Evolutionary conservation across 139 green algal genomes (phyloP), one percentile per base, ranked within the genome.

Genomic region (Spirogloea muscicola): DNA sequence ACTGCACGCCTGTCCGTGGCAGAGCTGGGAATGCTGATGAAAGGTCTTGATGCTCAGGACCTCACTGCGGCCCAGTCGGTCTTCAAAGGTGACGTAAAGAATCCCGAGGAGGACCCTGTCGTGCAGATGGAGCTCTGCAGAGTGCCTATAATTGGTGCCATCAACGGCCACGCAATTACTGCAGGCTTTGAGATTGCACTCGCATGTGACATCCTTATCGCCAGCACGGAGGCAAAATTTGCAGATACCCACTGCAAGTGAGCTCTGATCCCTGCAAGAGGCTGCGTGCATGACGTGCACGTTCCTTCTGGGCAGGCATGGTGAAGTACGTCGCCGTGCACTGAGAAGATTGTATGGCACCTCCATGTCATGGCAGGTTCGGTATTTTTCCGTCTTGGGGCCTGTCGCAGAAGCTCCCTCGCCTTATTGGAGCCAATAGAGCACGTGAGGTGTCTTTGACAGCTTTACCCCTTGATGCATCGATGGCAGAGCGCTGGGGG

Each of bases 121-220:
- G 46, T 65, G n/a, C 71, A 83, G 71, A 81, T 87, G 79, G 82
- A 87, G 48, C 41, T n/a, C 21, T 85, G 71, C 61, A 36, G 13
- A 21, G 16, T 85, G 18, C 82, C 80, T n/a, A 87, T 85, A 37
- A 74, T 87, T 27, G 66, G 82, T 33, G 82, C 67, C 9, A 73
- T 85, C 39, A 82, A 87, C 42, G 82, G 82, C 38, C 57, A 64
- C 21, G 70, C 63, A 6, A 52, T 85, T n/a, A 85, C 80, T 57
- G 82, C 75, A 0, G 82, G 82, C 5, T 85, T 87, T 72, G 82
- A 87, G 60, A 68, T 87, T 34, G 65, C 79, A 2, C 71, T 87
- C 10, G 82, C 82, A 2, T 85, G 79, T 36, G 82, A 87, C 68
- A 72, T 87, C 9, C 52, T 87, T 1, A 38, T 87, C 2, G 72